Base-by-base conservation (phyloP, 2,329 filamentous ascomycete species). In the Emmonsia crescens region DNA sequence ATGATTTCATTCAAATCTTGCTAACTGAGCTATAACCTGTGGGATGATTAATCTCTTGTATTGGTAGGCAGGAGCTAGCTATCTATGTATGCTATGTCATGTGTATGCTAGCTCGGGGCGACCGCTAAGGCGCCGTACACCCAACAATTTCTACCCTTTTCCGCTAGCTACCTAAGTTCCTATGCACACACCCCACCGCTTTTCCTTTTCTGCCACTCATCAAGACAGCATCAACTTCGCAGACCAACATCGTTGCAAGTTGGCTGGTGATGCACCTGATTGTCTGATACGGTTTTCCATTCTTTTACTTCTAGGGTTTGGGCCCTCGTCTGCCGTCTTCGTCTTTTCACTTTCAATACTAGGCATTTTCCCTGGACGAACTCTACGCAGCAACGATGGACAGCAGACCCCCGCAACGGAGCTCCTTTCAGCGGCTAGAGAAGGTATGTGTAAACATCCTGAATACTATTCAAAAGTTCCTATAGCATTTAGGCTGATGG, bases 341-440 rank as follows among this genome's bases (percentile, higher is more conserved):
- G 48, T 21, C 8, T 14, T 12, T 33, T n/a, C 16, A 54, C 19
- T 9, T 19, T 36, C 29, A 33, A 49, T 14, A 6, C 24, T 19
- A 16, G 12, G 21, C 46, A 16, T 16, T 49, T 10, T 21, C 49
- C 19, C 49, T 36, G 49, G 27, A 31, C 29, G 29, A 12, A 54
- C 29, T 1, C 19, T 31, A n/a, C 8, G 10, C 52, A 56, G n/a
- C 9, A 24, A 56, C 10, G 52, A 56, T 40, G 52, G 33, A 38
- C 4, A 93, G 96, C 77, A 89, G 89, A 72, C 89, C 94, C 75
- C 83, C 89, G 71, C 91, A 96, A 72, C 92, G 93, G 61, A 96
- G 89, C 79, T 96, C 93, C 65, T 99, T 99, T 82, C 93, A 97
- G 83, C 94, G 97, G 85, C 84, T 97, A 75, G 94, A 99, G 78